Evolutionary conservation across 2,329 filamentous ascomycete genomes (phyloP).

Genomic region (Bimuria novae-zelandiae): DNA sequence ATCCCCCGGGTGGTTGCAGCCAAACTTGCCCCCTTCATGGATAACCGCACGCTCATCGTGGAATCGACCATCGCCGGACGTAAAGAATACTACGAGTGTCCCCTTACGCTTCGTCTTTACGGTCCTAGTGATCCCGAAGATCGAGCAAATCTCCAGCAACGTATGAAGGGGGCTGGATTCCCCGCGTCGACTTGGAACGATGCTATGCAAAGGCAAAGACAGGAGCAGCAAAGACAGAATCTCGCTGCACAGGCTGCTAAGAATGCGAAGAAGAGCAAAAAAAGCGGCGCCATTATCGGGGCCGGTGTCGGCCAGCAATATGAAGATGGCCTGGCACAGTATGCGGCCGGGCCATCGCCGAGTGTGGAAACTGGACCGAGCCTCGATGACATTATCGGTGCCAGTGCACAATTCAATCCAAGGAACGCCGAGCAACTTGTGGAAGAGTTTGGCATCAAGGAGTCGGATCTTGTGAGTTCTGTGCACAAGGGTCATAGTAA

Average conservation of each 20-base stretch:
- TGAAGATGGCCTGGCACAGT: conserved; percentile 33
- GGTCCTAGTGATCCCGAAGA: conserved; percentile 64
- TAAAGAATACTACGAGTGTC: conserved; percentile 73
- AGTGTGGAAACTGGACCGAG: conserved; percentile 49
- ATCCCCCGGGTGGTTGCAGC: conserved; percentile 68
- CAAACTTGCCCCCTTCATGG: conserved; percentile 75
- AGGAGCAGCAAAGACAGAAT: conserved; percentile 59
- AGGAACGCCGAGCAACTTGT: conserved; percentile 67
- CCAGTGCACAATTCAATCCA: conserved; percentile 70
- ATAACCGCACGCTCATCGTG: conserved; percentile 58
- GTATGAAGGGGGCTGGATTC: conserved; percentile 68
- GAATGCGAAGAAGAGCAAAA: conserved; percentile 28
- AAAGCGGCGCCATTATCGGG: conserved; percentile 39
- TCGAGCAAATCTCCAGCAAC: conserved; percentile 61
- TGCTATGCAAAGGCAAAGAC: conserved; percentile 54
- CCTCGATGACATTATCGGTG: conserved; percentile 67
- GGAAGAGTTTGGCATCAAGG: conserved; percentile 72
- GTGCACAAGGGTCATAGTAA: not conserved
- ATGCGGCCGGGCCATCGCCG: conserved; percentile 29
- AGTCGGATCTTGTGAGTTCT: conserved; percentile 61
- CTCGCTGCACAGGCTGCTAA: conserved; percentile 45
- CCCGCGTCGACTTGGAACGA: conserved; percentile 43
- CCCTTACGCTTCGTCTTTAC: conserved; percentile 70
- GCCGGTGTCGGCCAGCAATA: conserved; percentile 34
- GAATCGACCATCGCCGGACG: conserved; percentile 72